Evolutionary conservation across 257 asterid genomes (phyloP), one percentile per base, ranked within the genome.

Genomic region (Henckelia pumila): DNA sequence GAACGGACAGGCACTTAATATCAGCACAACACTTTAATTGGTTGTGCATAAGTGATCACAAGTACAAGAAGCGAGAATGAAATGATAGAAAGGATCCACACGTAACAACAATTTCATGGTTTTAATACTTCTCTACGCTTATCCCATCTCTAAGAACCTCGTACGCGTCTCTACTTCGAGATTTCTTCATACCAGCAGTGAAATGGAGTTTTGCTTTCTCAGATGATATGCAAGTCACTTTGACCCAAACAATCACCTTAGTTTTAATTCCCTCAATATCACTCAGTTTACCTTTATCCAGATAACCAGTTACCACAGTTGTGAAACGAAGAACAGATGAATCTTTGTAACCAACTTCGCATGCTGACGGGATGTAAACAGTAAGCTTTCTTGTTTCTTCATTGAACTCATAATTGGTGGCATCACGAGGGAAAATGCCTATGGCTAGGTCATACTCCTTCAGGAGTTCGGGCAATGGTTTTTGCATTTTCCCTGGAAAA

Each of bases 261-360:
- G 98, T 89, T 79, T 89, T 89, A 14, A 91, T 87, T 44, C 96
- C 98, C 22, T 84, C 98, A 47, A 89, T 75, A 14, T 87, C 89
- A 10, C 72, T 64, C 57, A 91, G 59, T 78, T 85, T 89, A 14
- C 96, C 96, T 68, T 84, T 87, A 78, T 87, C 94, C 60, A 91
- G 56, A 69, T 71, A 79, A 52, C 85, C 96, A 3, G 82, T 84
- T 49, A 88, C 93, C 1, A 53, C 69, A 5, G 83, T 85, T 0
- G 73, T 32, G 72, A 89, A 91, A 5, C 94, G 78, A 76, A 87
- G 17, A 9, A 85, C 87, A 0, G 96, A 91, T 35, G 84, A 75
- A 67, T 91, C 98, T 67, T 68, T 81, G 76, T 87, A 91, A 5
- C 81, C 76, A 66, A 89, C 88, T 81, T 91, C 95, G 58, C 96